These are phyloP conservation scores for Hebeloma cylindrosporum DNA, from an alignment of 768 basidiomycete species.

Conservation along the genomic window DNA sequence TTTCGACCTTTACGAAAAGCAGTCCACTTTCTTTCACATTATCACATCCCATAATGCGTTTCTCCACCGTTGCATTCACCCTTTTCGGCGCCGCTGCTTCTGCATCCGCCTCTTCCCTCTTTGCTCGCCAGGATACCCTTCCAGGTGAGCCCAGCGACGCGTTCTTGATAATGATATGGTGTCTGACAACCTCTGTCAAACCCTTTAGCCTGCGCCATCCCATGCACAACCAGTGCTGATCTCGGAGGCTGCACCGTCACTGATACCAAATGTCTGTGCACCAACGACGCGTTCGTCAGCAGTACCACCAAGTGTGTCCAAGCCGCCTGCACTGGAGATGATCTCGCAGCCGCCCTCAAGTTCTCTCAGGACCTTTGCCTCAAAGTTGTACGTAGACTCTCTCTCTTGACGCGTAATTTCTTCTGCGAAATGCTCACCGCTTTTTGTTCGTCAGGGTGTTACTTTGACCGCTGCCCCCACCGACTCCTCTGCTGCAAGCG, in stretches of 20 bases:
- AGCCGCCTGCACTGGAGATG: slow-evolving; percentile 43
- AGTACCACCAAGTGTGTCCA: slow-evolving; percentile 50
- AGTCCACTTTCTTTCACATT: slow-evolving; percentile 5
- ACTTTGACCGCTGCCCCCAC: slow-evolving; percentile 37
- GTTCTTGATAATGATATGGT: neutral
- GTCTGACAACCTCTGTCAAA: neutral
- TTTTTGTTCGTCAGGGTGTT: slow-evolving; percentile 44
- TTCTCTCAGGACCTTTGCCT: slow-evolving; percentile 45
- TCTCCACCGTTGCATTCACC: slow-evolving; percentile 40
- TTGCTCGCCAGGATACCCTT: slow-evolving; percentile 34
- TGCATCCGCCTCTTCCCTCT: slow-evolving; percentile 33
- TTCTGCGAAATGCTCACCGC: neutral
- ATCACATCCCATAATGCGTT: slow-evolving; percentile 48
- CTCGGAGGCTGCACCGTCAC: slow-evolving; percentile 42
- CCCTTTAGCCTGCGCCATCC: slow-evolving; percentile 49
- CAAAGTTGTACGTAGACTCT: slow-evolving; percentile 45
- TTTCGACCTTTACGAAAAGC: slow-evolving; percentile 18
- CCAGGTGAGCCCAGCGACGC: slow-evolving; percentile 31
- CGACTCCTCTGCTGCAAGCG: slow-evolving; percentile 17
- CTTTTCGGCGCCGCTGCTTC: slow-evolving; percentile 42
- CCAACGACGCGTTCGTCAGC: slow-evolving; percentile 42
- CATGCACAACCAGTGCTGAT: slow-evolving; percentile 48
- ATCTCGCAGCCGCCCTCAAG: slow-evolving; percentile 43
- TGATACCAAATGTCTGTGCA: slow-evolving; percentile 65
- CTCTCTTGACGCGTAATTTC: slow-evolving; percentile 3